Evolutionary conservation across 129 eudicot species (phyloP), one percentile per base, ranked within the genome.

Genomic region (Chrysanthemum makinoi): DNA sequence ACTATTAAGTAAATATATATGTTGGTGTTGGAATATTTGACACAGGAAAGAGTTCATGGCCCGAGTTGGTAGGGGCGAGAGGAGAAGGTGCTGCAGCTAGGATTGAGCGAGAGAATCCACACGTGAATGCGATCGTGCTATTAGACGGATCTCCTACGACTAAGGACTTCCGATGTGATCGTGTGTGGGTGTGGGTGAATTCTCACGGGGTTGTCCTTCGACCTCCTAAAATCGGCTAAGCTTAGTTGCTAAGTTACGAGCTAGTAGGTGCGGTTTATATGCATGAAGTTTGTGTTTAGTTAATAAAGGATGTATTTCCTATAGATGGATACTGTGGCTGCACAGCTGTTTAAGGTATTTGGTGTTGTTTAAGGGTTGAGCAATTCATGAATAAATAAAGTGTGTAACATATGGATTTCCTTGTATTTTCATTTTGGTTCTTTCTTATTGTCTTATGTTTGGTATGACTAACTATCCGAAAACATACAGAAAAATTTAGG

Each of bases 101-200:
- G 15, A 80, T 84, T 16, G 89, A 84, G 83, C 74, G 54, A 65
- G 80, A 87, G 77, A 84, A 87, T 66, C 65, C 73, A n/a, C 47
- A 0, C 2, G 89, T 84, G 19, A 7, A 79, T 7, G 87, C 89
- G 2, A 80, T 77, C 7, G 80, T 87, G 56, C 4, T 87, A n/a
- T 13, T 54, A 55, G 94, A 87, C 5, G 83, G 89, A 44, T 72
- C 80, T 68, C 50, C 76, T 0, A 39, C 35, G n/a, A 68, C 85
- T 58, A n/a, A 10, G 53, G 89, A 82, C 55, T 84, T 79, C 30
- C 22, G 85, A 20, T 77, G 89, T 33, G 68, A 84, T 61, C 86
- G 86, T 46, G 89, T 87, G 3, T 63, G 89, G 83, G 87, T 82
- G 79, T 84, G 82, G 85, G 81, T 82, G 28, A 33, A 84, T 72